Evolutionary conservation across 2,329 filamentous ascomycete species (phyloP).

Genomic region (Penicillium sp.): DNA sequence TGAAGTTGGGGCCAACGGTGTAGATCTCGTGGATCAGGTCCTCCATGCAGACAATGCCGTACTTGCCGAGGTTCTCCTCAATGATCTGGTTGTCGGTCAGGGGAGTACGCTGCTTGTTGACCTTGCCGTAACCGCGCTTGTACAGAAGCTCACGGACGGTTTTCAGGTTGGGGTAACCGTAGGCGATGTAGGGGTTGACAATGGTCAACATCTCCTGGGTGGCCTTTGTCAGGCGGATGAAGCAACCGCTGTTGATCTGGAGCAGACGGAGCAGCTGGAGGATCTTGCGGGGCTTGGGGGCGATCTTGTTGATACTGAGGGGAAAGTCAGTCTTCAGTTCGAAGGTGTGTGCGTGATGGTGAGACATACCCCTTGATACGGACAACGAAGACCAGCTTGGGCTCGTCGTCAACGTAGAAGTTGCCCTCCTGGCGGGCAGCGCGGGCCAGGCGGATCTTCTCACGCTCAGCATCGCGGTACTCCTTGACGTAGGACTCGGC

Average conservation of each 20-base stretch:
- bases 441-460: constrained; percentile 91
- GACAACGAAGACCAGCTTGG: constrained; percentile 95
- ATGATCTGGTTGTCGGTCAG: constrained; percentile 98
- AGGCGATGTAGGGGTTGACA: constrained; percentile 97
- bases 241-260: constrained; percentile 99
- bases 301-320: constrained; percentile 99
- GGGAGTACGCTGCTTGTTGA: constrained; percentile 95
- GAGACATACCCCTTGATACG: constrained; percentile 86
- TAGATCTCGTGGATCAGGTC: constrained; percentile 99
- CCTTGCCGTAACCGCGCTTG: constrained; percentile 99
- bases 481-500: constrained; percentile 99
- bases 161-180: constrained; percentile 99
- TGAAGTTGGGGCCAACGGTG: constrained; percentile 99
- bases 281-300: constrained; percentile 99
- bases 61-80: constrained; percentile 94
- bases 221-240: constrained; percentile 95
- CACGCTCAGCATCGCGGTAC: constrained; percentile 96
- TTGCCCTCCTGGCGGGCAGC: constrained; percentile 85
- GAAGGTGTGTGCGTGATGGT: not conserved
- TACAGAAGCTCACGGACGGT: constrained; percentile 98
- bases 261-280: constrained; percentile 98
- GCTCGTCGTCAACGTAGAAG: constrained; percentile 90
- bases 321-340: constrained; percentile 7
- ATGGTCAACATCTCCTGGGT: constrained; percentile 96
- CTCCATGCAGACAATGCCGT: constrained; percentile 98